Evolutionary conservation across 2,329 filamentous ascomycete species (phyloP), one percentile per base, ranked within the genome.

Genomic region (Arthrobotrys sinensis): DNA sequence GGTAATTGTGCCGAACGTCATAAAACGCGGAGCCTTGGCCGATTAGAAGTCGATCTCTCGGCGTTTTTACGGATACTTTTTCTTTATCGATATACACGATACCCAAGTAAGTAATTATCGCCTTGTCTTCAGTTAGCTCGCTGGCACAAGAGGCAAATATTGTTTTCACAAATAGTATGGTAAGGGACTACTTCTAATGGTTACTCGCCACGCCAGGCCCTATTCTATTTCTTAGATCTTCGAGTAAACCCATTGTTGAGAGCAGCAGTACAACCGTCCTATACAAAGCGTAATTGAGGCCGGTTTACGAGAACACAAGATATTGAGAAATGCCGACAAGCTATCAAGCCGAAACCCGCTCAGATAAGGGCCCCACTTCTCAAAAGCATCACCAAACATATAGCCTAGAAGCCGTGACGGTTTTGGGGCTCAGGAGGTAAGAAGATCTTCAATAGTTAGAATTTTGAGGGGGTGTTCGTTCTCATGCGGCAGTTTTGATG

Each of bases 51-150:
- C 28, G 28, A 57, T 38, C 34, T 38, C 45, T 24, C 52, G 34
- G 52, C 8, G 34, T n/a, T 36, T 57, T 57, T 34, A 21, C 34
- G 52, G 32, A 57, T 57, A 57, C 52, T 57, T 48, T 48, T 48
- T 48, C 16, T 12, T 48, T 24, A 14, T 45, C 24, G 24, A 28
- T 28, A 28, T 28, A 28, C 24, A 4, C 24, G 24, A 28, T 28
- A 28, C 24, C 24, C 24, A 28, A 28, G 24, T 2, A 28, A 28
- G 24, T 4, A 28, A 28, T 28, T 28, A 28, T 28, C 24, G 24
- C 4, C 24, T 28, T 2, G 24, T 28, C 24, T 28, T 28, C 24
- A 28, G 24, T 28, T 28, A 4, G 4, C 24, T 28, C 24, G 24
- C n/a, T n/a, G 4, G 24, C 24, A 28, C 24, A 28, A 4, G 24